Evolutionary conservation across 2,329 filamentous ascomycete genomes (phyloP).

Genomic region (Phaeosphaeriaceae sp.): DNA sequence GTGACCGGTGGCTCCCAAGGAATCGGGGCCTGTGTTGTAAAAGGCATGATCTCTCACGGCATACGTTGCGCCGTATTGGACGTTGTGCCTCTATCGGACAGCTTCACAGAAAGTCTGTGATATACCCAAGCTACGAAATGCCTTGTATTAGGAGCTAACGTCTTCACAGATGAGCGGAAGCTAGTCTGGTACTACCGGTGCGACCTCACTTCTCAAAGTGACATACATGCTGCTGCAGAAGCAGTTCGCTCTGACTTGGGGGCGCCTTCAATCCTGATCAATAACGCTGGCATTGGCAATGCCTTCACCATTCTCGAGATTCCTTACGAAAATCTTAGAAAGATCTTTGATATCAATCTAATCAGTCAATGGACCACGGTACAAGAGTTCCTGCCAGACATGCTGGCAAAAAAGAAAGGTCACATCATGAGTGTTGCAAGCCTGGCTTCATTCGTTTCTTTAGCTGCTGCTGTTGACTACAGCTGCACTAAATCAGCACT

Average conservation of each 20-base stretch:
- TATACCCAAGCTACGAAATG: background rate
- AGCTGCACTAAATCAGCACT: constrained; percentile 44
- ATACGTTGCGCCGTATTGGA: constrained; percentile 47
- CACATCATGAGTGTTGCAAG: constrained; percentile 46
- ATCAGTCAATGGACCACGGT: constrained; percentile 47
- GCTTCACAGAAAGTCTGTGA: constrained; percentile 33
- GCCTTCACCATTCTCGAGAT: constrained; percentile 41
- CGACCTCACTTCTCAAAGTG: constrained; percentile 40
- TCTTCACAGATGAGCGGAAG: constrained; percentile 23
- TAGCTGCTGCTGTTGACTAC: constrained; percentile 44
- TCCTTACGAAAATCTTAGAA: constrained; percentile 29
- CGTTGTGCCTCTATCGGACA: constrained; percentile 37
- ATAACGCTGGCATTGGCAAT: constrained; percentile 48
- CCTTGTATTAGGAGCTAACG: background rate
- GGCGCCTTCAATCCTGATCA: constrained; percentile 43
- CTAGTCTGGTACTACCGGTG: constrained; percentile 39
- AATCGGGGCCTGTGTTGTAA: constrained; percentile 43
- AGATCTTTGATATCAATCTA: constrained; percentile 44
- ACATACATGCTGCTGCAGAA: constrained; percentile 36
- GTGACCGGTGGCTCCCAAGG: constrained; percentile 47
- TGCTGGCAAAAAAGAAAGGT: constrained; percentile 46
- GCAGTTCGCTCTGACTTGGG: constrained; percentile 43
- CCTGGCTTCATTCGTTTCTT: constrained; percentile 41
- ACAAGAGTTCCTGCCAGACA: constrained; percentile 46
- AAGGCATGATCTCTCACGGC: constrained; percentile 38